phyloP scores from a whole-genome alignment of 495 filamentous ascomycete genomes.

The Daldinia decipiens region DNA sequence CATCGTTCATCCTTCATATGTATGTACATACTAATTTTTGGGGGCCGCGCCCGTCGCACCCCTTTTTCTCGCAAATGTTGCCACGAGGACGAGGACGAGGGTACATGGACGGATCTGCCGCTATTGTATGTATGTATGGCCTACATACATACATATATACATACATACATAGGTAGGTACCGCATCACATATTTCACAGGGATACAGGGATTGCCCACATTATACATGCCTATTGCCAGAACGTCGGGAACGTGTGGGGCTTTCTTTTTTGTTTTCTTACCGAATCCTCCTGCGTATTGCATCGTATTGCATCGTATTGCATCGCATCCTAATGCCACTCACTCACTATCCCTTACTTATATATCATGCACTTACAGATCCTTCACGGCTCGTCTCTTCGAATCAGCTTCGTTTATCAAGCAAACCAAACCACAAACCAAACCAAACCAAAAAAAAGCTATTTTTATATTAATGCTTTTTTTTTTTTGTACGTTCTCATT shows the following conservation, averaged over 20 bases:
- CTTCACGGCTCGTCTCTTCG: background rate
- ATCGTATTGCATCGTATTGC: background rate
- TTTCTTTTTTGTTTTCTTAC: too few relatives aligned
- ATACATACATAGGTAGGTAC: too few relatives aligned
- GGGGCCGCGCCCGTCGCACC: background rate
- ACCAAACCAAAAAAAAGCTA: slow-evolving; percentile 1
- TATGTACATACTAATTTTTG: too few relatives aligned
- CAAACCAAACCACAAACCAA: too few relatives aligned
- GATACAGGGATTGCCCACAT: background rate
- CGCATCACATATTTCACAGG: slow-evolving; percentile 5
- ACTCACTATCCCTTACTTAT: background rate
- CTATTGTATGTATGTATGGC: slow-evolving; percentile 29
- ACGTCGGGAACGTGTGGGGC: slow-evolving; percentile 13
- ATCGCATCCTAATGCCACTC: background rate
- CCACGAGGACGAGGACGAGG: too few relatives aligned
- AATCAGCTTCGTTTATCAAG: background rate
- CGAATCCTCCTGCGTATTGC: too few relatives aligned
- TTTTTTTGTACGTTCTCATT: background rate
- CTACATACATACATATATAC: too few relatives aligned
- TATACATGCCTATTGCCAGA: slow-evolving; percentile 10
- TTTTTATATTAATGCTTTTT: background rate
- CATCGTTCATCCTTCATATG: background rate
- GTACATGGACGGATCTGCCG: slow-evolving; percentile 26
- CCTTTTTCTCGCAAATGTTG: background rate
- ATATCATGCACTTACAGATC: background rate